Evolutionary conservation across 2,329 filamentous ascomycete species (phyloP).

Genomic region (Fusarium gaditjirri): DNA sequence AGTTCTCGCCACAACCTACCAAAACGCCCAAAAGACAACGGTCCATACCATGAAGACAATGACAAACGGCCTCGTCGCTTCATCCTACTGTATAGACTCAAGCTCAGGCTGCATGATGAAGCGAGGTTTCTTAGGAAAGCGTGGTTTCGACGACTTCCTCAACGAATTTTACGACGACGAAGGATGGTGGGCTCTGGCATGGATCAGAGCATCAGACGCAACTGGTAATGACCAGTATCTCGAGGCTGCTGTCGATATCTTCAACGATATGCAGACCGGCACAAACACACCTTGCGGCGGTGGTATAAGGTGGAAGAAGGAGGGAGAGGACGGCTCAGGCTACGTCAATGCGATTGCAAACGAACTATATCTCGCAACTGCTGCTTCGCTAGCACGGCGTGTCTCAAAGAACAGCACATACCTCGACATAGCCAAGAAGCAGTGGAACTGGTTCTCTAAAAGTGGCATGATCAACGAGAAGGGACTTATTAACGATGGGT

Average conservation of each 20-base stretch:
- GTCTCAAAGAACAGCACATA: slow-evolving; percentile 55
- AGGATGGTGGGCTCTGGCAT: slow-evolving; percentile 71
- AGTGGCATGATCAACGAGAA: slow-evolving; percentile 64
- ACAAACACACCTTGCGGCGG: slow-evolving; percentile 61
- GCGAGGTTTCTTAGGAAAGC: slow-evolving; percentile 48
- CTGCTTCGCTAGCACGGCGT: slow-evolving; percentile 64
- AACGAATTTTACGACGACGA: slow-evolving; percentile 70
- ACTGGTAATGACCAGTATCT: slow-evolving; percentile 64
- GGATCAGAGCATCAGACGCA: slow-evolving; percentile 67
- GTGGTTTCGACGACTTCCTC: slow-evolving; percentile 55
- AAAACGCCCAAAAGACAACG: slow-evolving; percentile 54
- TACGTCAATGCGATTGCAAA: slow-evolving; percentile 68
- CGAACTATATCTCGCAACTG: slow-evolving; percentile 66
- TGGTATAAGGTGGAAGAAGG: slow-evolving; percentile 67
- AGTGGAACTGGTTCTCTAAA: slow-evolving; percentile 64
- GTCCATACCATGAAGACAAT: slow-evolving; percentile 54
- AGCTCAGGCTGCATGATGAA: slow-evolving; percentile 47
- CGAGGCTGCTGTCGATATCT: slow-evolving; percentile 62
- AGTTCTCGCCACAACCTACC: slow-evolving; percentile 58
- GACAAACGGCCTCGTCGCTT: slow-evolving; percentile 51
- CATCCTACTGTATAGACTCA: slow-evolving; percentile 51
- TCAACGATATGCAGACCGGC: slow-evolving; percentile 65
- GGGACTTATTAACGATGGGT: slow-evolving; percentile 64
- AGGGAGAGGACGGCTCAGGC: slow-evolving; percentile 44
- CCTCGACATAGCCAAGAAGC: slow-evolving; percentile 59